Conservation (phyloP, 768 basidiomycete species). For the Cystobasidium onofrii region DNA sequence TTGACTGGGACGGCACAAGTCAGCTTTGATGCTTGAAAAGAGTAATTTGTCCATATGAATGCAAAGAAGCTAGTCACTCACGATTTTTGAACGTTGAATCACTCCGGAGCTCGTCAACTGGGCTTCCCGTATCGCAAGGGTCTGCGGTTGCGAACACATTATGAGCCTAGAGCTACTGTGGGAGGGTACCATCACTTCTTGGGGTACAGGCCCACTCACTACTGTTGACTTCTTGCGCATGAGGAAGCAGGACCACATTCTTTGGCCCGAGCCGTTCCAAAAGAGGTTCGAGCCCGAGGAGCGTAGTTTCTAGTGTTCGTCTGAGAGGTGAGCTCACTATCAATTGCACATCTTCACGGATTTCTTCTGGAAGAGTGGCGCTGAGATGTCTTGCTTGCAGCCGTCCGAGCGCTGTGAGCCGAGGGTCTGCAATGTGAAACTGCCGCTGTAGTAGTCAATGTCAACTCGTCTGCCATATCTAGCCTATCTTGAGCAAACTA, state of each 20-base stretch:
- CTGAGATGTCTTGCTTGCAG: not conserved
- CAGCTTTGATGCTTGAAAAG: not conserved
- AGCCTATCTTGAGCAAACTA: not conserved
- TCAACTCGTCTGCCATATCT: no score
- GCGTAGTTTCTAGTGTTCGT: constrained; percentile 5
- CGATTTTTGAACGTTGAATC: not conserved
- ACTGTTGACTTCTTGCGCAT: not conserved
- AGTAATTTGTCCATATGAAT: no score
- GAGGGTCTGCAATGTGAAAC: not conserved
- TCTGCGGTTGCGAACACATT: not conserved
- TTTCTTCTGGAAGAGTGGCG: not conserved
- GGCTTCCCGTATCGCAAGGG: constrained; percentile 1
- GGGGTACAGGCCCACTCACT: not conserved
- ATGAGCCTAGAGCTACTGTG: no score
- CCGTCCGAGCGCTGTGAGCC: not conserved
- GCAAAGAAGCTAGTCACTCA: no score
- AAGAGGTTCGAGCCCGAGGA: not conserved
- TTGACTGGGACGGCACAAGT: not conserved
- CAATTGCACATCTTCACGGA: not conserved
- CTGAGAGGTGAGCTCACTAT: constrained; percentile 10
- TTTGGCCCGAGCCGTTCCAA: not conserved
- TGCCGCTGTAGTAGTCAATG: not conserved
- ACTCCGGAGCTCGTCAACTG: not conserved
- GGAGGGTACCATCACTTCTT: no score
- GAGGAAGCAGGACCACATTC: constrained; percentile 13